Conservation (phyloP, 1,139 yeast genomes). For the Casaregolazyma suthepensis region DNA sequence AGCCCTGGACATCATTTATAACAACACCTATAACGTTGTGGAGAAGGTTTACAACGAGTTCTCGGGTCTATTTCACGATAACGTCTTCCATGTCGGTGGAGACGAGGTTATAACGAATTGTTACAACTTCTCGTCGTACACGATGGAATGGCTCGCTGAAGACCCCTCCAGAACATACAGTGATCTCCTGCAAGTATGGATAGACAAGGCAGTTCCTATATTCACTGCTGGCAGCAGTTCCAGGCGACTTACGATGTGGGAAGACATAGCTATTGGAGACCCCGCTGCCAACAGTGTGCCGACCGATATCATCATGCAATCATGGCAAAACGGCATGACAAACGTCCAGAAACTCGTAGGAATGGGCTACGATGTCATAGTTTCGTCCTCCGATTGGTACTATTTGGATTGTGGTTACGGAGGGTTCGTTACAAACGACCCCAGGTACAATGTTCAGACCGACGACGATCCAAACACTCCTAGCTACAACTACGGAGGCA, state of each 20-base stretch:
- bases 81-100: constrained; percentile 43
- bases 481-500: constrained; percentile 33
- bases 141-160: constrained; percentile 34
- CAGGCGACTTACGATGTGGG: constrained; percentile 43
- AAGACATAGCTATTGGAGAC: constrained; percentile 36
- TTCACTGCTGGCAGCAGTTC: constrained; percentile 24
- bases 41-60: constrained; percentile 38
- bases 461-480: constrained; percentile 28
- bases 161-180: constrained; percentile 29
- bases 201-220: constrained; percentile 38
- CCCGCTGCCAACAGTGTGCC: constrained; percentile 28
- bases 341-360: constrained; percentile 33
- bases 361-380: constrained; percentile 42
- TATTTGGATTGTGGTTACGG: constrained; percentile 48
- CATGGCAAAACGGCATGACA: constrained; percentile 36
- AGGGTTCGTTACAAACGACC: constrained; percentile 39
- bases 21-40: constrained; percentile 37
- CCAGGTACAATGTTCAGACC: constrained; percentile 29
- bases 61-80: constrained; percentile 35
- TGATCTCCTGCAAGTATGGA: constrained; percentile 39
- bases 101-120: constrained; percentile 41
- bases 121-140: constrained; percentile 33
- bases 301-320: constrained; percentile 37
- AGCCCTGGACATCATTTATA: constrained; percentile 39
- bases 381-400: constrained; percentile 36